Evolutionary conservation across 768 basidiomycete species (phyloP).

Genomic region (Kwoniella heveanensis): DNA sequence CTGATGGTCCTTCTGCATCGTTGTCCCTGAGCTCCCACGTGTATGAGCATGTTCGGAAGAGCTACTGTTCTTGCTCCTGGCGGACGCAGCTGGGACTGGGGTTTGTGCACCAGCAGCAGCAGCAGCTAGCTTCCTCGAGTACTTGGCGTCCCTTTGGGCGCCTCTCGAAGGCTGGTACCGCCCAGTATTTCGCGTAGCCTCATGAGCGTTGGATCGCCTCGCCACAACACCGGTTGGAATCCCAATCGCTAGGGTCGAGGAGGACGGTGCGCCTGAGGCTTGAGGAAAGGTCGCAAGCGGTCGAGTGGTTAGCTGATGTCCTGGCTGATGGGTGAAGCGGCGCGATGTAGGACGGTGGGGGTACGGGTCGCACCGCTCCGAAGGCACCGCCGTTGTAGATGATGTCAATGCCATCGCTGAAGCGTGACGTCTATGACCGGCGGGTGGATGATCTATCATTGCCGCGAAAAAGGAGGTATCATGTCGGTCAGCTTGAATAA

Average conservation of each 20-base stretch:
- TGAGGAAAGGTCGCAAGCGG: conserved; percentile 1
- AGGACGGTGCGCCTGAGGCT: too few species aligned
- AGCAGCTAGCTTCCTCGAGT: conserved; percentile 5
- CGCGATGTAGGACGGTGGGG: background rate
- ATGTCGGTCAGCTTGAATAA: too few species aligned
- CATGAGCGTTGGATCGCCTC: conserved; percentile 5
- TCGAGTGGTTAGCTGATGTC: background rate
- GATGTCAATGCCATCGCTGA: background rate
- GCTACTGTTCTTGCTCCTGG: background rate
- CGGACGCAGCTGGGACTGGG: background rate
- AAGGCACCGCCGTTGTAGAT: background rate
- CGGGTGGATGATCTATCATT: too few species aligned
- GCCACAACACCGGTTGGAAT: background rate
- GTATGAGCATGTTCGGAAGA: background rate
- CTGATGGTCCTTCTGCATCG: too few species aligned
- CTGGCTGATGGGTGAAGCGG: background rate
- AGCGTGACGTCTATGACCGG: background rate
- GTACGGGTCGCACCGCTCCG: conserved; percentile 12
- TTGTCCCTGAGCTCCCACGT: too few species aligned
- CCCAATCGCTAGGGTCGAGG: too few species aligned
- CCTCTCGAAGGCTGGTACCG: conserved; percentile 42
- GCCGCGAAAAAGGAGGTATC: too few species aligned
- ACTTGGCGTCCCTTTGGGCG: conserved; percentile 47
- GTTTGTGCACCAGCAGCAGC: too few species aligned
- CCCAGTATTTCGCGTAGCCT: conserved; percentile 6